A percentile compares a stretch with the other conserved stretches of the same genome.
Evolutionary conservation across 2,329 filamentous ascomycete genomes (phyloP).

Genomic region (Coniella vitis): DNA sequence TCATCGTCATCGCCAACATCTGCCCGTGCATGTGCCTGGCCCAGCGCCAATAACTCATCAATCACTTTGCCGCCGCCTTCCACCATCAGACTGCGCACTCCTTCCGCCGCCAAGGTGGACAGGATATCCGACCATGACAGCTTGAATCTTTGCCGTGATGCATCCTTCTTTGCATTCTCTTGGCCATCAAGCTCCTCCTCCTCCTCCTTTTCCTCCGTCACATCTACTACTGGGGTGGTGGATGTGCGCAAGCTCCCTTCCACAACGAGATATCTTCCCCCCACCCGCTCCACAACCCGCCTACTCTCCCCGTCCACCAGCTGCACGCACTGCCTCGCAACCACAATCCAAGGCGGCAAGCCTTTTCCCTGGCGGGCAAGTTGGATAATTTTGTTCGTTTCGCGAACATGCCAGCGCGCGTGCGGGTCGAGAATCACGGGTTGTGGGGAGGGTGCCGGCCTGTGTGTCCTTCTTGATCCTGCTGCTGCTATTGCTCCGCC

Average conservation of each 20-base stretch:
- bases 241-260: too few relatives aligned
- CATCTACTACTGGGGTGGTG: too few relatives aligned
- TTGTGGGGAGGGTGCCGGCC: constrained; percentile 53
- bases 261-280: constrained; percentile 46
- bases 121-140: constrained; percentile 63
- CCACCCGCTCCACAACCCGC: constrained; percentile 37
- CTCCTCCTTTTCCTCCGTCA: constrained; percentile 30
- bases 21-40: constrained; percentile 30
- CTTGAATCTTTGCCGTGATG: constrained; percentile 26
- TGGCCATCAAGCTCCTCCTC: constrained; percentile 6
- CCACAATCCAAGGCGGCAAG: constrained; percentile 66
- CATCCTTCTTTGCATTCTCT: too few relatives aligned
- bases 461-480: too few relatives aligned
- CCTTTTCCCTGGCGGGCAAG: constrained; percentile 60
- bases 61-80: constrained; percentile 82
- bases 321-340: constrained; percentile 31
- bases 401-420: constrained; percentile 61
- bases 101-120: constrained; percentile 46
- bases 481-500: too few relatives aligned
- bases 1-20: constrained; percentile 9
- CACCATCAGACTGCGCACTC: constrained; percentile 77
- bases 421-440: constrained; percentile 78
- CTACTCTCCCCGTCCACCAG: constrained; percentile 35
- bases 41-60: constrained; percentile 65
- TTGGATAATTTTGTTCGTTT: constrained; percentile 57